phyloP scores from a whole-genome alignment of 2,329 filamentous ascomycete species.

The Ophiostoma sp. region DNA sequence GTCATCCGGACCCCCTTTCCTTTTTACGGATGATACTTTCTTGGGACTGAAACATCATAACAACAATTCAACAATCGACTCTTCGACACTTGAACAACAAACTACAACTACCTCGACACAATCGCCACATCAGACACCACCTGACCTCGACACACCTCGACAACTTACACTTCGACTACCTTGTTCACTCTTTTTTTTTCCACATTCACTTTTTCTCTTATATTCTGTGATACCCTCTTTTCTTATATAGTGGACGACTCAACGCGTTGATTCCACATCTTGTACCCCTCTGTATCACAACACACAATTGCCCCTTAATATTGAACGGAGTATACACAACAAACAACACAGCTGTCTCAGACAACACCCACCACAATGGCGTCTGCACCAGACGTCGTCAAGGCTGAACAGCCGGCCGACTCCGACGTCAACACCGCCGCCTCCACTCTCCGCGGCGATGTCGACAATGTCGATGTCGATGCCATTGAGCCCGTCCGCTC shows the following conservation, averaged over 20 bases:
- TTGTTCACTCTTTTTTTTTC: not conserved
- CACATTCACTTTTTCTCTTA: not conserved
- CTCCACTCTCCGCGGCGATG: not conserved
- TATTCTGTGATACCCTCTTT: not conserved
- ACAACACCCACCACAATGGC: slow-evolving; percentile 4
- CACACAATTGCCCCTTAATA: not conserved
- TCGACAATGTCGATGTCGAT: not conserved
- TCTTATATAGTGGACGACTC: not conserved
- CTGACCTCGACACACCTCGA: slow-evolving; percentile 1
- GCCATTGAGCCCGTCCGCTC: not conserved
- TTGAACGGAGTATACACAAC: not conserved
- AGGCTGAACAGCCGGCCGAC: slow-evolving; percentile 2
- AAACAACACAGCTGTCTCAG: not conserved
- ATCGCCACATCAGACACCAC: slow-evolving; percentile 5
- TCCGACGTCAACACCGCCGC: slow-evolving; percentile 21
- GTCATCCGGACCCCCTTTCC: not conserved
- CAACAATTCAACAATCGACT: not conserved
- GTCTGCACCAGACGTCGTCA: slow-evolving; percentile 11
- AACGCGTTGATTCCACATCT: not conserved
- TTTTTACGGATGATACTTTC: not conserved
- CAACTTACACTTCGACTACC: not conserved
- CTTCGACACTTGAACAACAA: not conserved
- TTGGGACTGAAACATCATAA: not conserved
- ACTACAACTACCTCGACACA: not conserved
- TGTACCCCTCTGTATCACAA: not conserved